Conservation (phyloP, 768 basidiomycete genomes). For the Mycena haematopus region DNA sequence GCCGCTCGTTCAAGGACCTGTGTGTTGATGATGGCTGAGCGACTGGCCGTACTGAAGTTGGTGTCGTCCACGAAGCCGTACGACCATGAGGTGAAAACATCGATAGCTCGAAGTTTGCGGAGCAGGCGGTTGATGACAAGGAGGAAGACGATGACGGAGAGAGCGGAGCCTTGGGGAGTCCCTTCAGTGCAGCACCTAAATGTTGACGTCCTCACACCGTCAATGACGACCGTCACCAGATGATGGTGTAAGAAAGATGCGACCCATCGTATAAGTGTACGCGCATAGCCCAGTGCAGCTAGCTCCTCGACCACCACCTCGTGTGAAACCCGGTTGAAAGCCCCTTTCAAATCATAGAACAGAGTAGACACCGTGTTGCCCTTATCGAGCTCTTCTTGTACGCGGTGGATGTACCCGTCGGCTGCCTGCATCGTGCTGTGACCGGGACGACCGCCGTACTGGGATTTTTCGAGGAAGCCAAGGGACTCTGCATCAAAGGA, state of each 20-base stretch:
- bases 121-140: not conserved
- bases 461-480: no score
- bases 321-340: not conserved
- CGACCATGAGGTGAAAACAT: not conserved
- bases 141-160: not conserved
- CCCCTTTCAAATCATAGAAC: no score
- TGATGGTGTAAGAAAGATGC: not conserved
- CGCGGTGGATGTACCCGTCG: no score
- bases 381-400: no score
- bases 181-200: not conserved
- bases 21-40: not conserved
- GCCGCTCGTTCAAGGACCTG: not conserved
- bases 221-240: not conserved
- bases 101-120: not conserved
- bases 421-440: no score
- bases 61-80: not conserved
- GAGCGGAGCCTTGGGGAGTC: not conserved
- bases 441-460: no score
- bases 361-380: not conserved
- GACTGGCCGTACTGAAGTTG: not conserved
- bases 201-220: not conserved
- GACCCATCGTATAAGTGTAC: not conserved
- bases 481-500: no score
- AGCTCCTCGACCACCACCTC: not conserved
- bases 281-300: not conserved